A percentile compares a stretch with the other conserved stretches of the same genome.
phyloP scores from a whole-genome alignment of 2,329 filamentous ascomycete genomes.

The Neofusicoccum parvum region DNA sequence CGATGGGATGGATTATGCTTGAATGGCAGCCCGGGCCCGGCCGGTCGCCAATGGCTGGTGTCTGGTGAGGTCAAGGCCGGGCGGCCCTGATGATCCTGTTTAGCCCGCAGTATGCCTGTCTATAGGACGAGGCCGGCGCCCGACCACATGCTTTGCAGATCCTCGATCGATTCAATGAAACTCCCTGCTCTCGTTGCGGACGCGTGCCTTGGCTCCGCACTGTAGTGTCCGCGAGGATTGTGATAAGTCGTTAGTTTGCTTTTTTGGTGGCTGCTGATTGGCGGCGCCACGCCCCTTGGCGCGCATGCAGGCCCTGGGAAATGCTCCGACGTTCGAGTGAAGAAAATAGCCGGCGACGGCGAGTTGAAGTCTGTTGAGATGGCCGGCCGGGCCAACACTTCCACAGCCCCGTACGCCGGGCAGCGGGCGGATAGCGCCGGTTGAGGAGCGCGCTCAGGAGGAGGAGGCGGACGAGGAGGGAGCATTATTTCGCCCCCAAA shows the following conservation, averaged over 20 bases:
- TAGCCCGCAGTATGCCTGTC: neutral
- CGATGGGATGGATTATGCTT: neutral
- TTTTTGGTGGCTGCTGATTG: neutral
- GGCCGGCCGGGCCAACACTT: neutral
- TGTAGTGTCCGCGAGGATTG: neutral
- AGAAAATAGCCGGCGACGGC: neutral
- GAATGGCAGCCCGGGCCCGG: neutral
- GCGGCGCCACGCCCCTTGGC: neutral
- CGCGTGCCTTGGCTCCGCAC: neutral
- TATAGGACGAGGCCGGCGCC: neutral
- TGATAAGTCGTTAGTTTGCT: slow-evolving; percentile 2
- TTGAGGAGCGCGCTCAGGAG: neutral
- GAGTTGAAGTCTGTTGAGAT: neutral
- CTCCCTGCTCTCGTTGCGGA: neutral
- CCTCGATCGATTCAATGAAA: neutral
- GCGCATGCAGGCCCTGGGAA: neutral
- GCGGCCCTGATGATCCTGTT: neutral
- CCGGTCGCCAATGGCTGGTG: neutral
- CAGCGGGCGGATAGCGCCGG: neutral
- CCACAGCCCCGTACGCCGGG: neutral
- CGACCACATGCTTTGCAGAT: neutral
- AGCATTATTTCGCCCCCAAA: neutral
- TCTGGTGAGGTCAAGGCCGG: neutral
- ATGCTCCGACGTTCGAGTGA: neutral
- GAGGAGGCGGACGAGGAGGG: neutral